phyloP scores from a whole-genome alignment of 2,329 filamentous ascomycete genomes.

The Leptosphaerulina australis region DNA sequence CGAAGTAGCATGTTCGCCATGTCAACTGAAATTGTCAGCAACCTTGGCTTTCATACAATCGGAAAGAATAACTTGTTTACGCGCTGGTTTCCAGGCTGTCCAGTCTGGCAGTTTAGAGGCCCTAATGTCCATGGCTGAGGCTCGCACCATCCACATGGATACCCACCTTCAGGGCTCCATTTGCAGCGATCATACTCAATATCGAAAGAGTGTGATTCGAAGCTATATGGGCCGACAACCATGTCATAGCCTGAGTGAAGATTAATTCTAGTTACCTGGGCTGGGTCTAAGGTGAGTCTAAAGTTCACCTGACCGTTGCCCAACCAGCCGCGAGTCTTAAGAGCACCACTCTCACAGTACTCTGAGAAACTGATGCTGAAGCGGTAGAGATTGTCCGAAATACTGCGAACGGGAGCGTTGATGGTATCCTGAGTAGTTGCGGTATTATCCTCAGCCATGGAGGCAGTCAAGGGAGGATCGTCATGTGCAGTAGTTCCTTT shows the following conservation, averaged over 20 bases:
- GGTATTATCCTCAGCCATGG: background rate
- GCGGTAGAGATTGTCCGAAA: background rate
- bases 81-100: constrained; percentile 1
- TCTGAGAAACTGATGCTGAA: constrained; percentile 5
- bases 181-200: background rate
- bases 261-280: background rate
- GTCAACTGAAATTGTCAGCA: background rate
- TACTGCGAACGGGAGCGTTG: background rate
- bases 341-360: constrained; percentile 7
- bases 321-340: background rate
- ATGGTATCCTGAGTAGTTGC: background rate
- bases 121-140: background rate
- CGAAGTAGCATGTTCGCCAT: constrained; percentile 1
- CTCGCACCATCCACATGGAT: constrained; percentile 6
- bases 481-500: background rate
- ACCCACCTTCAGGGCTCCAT: constrained; percentile 6
- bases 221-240: background rate
- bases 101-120: constrained; percentile 2
- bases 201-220: background rate
- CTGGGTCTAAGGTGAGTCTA: background rate
- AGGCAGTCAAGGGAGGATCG: background rate
- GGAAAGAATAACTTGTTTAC: background rate
- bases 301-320: background rate
- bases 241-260: background rate
- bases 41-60: background rate